phyloP scores from a whole-genome alignment of 148 eudicot species.

The Fagopyrum tataricum region DNA sequence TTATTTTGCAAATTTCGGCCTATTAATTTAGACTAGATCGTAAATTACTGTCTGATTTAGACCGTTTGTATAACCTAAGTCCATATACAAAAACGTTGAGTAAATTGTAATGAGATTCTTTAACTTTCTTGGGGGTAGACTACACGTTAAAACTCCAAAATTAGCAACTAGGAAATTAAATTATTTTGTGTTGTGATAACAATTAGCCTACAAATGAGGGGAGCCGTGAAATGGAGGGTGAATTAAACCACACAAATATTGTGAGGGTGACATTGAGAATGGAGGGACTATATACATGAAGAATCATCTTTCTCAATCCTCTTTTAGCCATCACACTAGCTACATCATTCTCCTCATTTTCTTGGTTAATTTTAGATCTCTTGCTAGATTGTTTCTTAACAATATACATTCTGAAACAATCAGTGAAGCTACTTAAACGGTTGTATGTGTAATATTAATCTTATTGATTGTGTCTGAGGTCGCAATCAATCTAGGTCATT shows the following conservation, averaged over 20 bases:
- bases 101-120: too few relatives aligned
- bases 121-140: too few relatives aligned
- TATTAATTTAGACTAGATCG: too few relatives aligned
- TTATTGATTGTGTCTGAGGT: not conserved
- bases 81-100: too few relatives aligned
- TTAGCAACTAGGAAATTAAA: too few relatives aligned
- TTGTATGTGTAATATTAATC: too few relatives aligned
- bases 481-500: not conserved
- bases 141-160: too few relatives aligned
- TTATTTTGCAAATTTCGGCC: too few relatives aligned
- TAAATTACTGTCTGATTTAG: too few relatives aligned
- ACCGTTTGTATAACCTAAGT: too few relatives aligned
- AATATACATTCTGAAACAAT: not conserved
- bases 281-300: not conserved
- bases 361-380: not conserved
- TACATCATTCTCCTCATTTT: not conserved
- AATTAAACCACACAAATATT: not conserved
- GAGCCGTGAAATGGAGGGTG: too few relatives aligned
- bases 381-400: not conserved
- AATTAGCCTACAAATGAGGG: not conserved
- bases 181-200: too few relatives aligned
- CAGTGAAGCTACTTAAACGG: not conserved
- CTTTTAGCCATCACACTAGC: not conserved
- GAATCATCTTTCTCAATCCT: not conserved
- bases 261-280: not conserved